phyloP scores from a whole-genome alignment of 2,329 filamentous ascomycete genomes.

The Cladosporium phlei region DNA sequence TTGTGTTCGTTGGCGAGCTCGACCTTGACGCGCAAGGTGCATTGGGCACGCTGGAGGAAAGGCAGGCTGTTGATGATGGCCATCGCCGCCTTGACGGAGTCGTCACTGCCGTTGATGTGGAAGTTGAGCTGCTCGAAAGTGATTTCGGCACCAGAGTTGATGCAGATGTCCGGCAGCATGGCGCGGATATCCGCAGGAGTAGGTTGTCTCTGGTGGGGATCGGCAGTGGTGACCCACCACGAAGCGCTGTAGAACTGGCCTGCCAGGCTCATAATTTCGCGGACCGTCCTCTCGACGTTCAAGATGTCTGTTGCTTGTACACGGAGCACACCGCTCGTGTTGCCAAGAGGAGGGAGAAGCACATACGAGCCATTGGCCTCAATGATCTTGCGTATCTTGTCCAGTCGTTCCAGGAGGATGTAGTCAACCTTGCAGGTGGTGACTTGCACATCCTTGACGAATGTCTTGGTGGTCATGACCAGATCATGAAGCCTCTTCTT shows the following conservation, averaged over 20 bases:
- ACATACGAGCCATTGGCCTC: slow-evolving; percentile 95
- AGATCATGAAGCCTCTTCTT: slow-evolving; percentile 89
- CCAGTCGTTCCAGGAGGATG: slow-evolving; percentile 81
- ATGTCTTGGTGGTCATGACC: slow-evolving; percentile 68
- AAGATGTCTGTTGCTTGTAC: slow-evolving; percentile 91
- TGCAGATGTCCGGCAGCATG: slow-evolving; percentile 95
- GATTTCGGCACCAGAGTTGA: slow-evolving; percentile 91
- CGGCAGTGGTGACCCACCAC: slow-evolving; percentile 85
- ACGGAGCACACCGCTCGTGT: slow-evolving; percentile 75
- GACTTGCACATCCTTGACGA: slow-evolving; percentile 85
- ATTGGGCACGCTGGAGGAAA: slow-evolving; percentile 80
- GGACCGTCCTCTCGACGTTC: slow-evolving; percentile 89
- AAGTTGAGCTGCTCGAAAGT: slow-evolving; percentile 93
- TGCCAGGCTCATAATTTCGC: slow-evolving; percentile 91
- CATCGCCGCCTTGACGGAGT: slow-evolving; percentile 92
- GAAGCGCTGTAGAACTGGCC: slow-evolving; percentile 97
- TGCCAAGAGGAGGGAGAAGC: slow-evolving; percentile 81
- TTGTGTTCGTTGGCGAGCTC: slow-evolving; percentile 99
- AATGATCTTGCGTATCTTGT: slow-evolving; percentile 97
- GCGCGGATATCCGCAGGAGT: slow-evolving; percentile 67
- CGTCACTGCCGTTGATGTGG: slow-evolving; percentile 90
- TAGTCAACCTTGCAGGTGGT: slow-evolving; percentile 91
- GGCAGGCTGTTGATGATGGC: slow-evolving; percentile 87
- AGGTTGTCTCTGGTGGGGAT: slow-evolving; percentile 58
- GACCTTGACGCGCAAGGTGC: slow-evolving; percentile 95